A percentile compares a stretch with the other conserved stretches of the same genome.
Conservation (phyloP, 179 eudicot species). For the Heliamphora pulchella region DNA sequence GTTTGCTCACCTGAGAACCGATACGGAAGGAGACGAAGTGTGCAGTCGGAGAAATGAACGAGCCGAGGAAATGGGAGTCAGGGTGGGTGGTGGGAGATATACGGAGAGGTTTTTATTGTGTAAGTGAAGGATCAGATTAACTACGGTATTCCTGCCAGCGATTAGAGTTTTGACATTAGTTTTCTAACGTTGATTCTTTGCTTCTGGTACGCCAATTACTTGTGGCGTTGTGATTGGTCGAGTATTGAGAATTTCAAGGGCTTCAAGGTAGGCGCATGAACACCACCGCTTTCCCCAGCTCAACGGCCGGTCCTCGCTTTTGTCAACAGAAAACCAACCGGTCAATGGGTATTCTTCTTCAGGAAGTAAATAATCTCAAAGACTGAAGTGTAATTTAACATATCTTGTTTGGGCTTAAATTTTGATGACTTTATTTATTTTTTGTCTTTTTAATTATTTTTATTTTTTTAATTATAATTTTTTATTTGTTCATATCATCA, state of each 20-base stretch:
- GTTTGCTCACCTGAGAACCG: conserved; percentile 11
- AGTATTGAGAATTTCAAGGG: not conserved
- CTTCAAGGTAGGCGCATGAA: not conserved
- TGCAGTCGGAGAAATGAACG: not conserved
- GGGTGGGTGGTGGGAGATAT: not conserved
- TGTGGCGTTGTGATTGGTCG: not conserved
- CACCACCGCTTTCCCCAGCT: not conserved
- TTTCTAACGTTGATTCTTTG: not conserved
- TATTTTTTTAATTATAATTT: no score
- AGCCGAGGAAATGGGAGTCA: not conserved
- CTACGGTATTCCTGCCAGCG: not conserved
- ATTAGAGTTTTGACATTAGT: not conserved
- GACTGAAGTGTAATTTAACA: no score
- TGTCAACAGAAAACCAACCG: not conserved
- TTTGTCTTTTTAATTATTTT: no score
- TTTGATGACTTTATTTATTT: no score
- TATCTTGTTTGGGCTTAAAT: no score
- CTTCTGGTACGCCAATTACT: not conserved
- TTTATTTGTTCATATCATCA: no score
- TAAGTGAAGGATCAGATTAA: not conserved
- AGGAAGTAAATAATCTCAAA: no score
- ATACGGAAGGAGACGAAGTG: not conserved
- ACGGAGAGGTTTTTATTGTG: not conserved
- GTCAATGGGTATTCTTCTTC: not conserved
- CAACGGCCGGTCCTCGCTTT: conserved; percentile 4